These are phyloP conservation scores for Phyllostachys edulis DNA, from an alignment of 176 grass and related monocot species.

Conservation along the genomic window DNA sequence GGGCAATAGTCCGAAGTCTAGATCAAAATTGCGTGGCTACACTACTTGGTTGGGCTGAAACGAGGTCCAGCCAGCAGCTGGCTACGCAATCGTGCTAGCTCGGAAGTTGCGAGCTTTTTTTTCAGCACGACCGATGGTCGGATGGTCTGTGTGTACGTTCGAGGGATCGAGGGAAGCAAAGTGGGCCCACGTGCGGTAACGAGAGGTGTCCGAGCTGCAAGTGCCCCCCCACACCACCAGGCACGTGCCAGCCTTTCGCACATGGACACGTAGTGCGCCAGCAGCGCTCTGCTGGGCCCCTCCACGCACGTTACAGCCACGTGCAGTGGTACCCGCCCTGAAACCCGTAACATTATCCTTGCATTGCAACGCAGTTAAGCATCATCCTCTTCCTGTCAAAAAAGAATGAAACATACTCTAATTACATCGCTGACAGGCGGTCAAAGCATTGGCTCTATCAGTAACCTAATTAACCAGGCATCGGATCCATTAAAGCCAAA, in stretches of 20 bases:
- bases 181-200: background rate
- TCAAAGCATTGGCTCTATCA: background rate
- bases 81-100: no score
- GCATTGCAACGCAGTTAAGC: background rate
- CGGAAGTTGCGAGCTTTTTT: no score
- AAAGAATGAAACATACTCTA: background rate
- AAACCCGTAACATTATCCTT: background rate
- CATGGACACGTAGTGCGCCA: slow-evolving; percentile 9
- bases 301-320: slow-evolving; percentile 40
- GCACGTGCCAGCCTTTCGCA: slow-evolving; percentile 43
- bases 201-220: background rate
- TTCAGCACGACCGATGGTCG: no score
- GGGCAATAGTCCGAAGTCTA: no score
- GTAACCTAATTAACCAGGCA: background rate
- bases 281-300: background rate
- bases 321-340: slow-evolving; percentile 16
- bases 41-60: no score
- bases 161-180: no score
- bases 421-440: slow-evolving; percentile 10
- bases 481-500: background rate
- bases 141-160: no score
- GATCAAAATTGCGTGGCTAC: no score
- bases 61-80: no score
- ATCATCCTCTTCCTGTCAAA: background rate
- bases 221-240: background rate